Evolutionary conservation across 2,329 filamentous ascomycete genomes (phyloP), one percentile per base, ranked within the genome.

Genomic region (Fusarium solani-melongenae): DNA sequence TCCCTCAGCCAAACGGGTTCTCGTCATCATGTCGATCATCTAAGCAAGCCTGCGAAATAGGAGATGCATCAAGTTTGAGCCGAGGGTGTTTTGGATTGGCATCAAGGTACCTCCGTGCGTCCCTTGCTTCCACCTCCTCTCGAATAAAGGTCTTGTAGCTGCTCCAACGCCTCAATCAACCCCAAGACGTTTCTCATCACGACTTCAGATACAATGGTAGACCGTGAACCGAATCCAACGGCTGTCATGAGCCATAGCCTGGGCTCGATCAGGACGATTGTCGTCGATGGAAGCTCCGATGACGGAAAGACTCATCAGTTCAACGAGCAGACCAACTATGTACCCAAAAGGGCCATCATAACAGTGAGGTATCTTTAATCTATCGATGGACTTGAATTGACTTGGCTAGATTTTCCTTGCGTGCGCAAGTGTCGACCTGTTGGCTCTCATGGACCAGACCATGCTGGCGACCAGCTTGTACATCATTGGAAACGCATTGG

Each of bases 371-470:
- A 75, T 2, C 14, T 10, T 2, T 7, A 8, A 2, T 2, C 0
- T 4, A 20, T 6, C 17, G 14, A 14, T 9, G 33, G 5, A 10
- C 9, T 6, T 2, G 9, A 31, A 34, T 69, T 78, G 66, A 79
- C 39, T 33, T 10, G 29, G 41, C 4, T 63, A 89, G 88, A 89
- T 90, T 70, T 90, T 90, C 70, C 79, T 90, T 15, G 87, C 88
- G 17, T 89, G 88, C 69, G 85, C 88, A 51, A 88, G 83, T 24
- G 86, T 89, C 65, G 88, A 90, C 60, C 78, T 90, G 41, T 74
- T 89, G 34, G 87, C 88, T 0, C 80, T 90, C 58, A 88, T 90
- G 82, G 88, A 90, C 75, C 88, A 90, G 77, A 90, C 88, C 0
- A 89, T 87, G 3, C 79, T 90, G 34, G 88, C 88, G 0, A 83